A percentile compares a stretch with the other conserved stretches of the same genome.
These are phyloP conservation scores for Chaetomium sp. DNA, from an alignment of 2,329 filamentous ascomycete species.

Conservation along the genomic window DNA sequence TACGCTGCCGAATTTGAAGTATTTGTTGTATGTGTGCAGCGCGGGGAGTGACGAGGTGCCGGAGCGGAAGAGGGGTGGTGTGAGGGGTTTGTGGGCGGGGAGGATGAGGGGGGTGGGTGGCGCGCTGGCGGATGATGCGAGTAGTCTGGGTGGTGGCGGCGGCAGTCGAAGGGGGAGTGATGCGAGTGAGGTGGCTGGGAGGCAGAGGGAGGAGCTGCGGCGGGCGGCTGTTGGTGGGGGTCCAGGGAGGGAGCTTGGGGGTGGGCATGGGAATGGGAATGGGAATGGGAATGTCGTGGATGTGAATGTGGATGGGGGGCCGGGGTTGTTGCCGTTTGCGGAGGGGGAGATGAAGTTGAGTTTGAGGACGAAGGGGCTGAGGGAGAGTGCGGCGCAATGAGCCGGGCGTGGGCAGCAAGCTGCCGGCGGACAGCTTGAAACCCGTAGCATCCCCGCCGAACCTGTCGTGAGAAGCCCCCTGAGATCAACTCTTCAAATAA, in stretches of 20 bases:
- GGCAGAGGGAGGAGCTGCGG: conserved; percentile 48
- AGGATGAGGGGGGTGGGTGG: conserved; percentile 43
- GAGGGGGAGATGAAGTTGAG: conserved; percentile 51
- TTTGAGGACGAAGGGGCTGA: conserved; percentile 58
- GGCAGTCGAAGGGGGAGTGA: conserved; percentile 48
- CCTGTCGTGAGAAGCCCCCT: too few relatives aligned
- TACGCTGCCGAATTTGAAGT: conserved; percentile 90
- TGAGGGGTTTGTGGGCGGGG: conserved; percentile 59
- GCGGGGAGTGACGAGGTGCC: conserved; percentile 69
- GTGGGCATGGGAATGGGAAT: not conserved
- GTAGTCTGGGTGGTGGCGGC: conserved; percentile 42
- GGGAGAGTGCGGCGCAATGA: conserved; percentile 44
- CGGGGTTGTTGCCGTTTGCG: conserved; percentile 46
- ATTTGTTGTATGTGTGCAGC: conserved; percentile 85
- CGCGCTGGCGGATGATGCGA: conserved; percentile 40
- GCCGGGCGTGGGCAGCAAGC: not conserved
- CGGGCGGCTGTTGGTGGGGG: conserved; percentile 37
- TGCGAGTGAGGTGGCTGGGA: conserved; percentile 47
- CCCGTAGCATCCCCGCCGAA: too few relatives aligned
- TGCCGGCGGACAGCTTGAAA: too few relatives aligned
- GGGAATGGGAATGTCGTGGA: conserved; percentile 20
- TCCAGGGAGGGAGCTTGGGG: not conserved
- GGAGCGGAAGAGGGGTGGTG: conserved; percentile 62
- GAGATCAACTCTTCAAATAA: too few relatives aligned
- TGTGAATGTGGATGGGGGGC: not conserved